phyloP scores from a whole-genome alignment of 352 stramenopile genomes.

The Vaucheria bursata region DNA sequence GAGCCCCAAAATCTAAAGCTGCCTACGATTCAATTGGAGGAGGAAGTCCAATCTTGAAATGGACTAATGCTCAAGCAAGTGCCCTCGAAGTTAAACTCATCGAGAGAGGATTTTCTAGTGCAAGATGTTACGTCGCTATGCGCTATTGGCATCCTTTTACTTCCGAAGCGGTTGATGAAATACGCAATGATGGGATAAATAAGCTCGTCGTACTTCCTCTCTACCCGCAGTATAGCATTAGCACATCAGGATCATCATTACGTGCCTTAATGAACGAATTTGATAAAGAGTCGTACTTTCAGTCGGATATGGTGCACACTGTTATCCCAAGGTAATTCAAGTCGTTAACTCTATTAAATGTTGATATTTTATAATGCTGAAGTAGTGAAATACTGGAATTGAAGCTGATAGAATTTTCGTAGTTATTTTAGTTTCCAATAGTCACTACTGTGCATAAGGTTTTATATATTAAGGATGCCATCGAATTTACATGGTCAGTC shows the following conservation, averaged over 20 bases:
- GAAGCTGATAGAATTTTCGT: too few species aligned
- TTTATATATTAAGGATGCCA: too few species aligned
- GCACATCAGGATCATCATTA: conserved; percentile 88
- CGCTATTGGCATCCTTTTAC: conserved; percentile 95
- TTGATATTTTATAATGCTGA: too few species aligned
- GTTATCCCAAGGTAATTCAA: conserved; percentile 54
- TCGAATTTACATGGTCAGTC: too few species aligned
- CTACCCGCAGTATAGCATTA: conserved; percentile 97
- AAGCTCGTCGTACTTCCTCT: conserved; percentile 88
- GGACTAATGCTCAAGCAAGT: conserved; percentile 82
- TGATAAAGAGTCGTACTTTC: conserved; percentile 50
- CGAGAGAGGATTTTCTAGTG: conserved; percentile 36
- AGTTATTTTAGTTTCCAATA: too few species aligned
- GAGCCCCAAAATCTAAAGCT: conserved; percentile 83
- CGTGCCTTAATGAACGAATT: conserved; percentile 81
- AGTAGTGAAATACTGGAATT: too few species aligned
- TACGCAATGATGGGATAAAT: conserved; percentile 83
- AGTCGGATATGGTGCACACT: conserved; percentile 64
- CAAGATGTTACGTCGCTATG: conserved; percentile 89
- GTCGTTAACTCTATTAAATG: too few species aligned
- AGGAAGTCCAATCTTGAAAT: conserved; percentile 93
- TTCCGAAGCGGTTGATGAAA: conserved; percentile 85
- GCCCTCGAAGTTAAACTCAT: conserved; percentile 40
- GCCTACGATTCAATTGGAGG: conserved; percentile 94
- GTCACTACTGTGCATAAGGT: too few species aligned